phyloP scores from a whole-genome alignment of 768 basidiomycete genomes.

The Amanita thiersii region DNA sequence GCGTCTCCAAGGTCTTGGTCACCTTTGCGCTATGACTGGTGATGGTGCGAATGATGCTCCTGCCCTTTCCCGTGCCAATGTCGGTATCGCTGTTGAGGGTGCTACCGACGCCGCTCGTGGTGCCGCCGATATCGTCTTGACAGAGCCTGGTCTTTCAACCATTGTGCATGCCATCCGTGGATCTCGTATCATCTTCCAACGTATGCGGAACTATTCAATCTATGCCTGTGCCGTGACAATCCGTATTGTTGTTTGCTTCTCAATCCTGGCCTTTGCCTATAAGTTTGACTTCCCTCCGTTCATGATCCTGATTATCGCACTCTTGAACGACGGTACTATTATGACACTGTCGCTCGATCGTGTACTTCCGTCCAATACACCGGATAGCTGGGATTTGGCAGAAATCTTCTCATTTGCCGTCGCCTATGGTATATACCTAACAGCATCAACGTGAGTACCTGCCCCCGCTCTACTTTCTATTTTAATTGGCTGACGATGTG shows the following conservation, averaged over 20 bases:
- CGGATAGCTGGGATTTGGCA: conserved; percentile 92
- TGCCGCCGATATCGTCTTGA: conserved; percentile 96
- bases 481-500: conserved; percentile 5
- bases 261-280: conserved; percentile 92
- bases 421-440: conserved; percentile 92
- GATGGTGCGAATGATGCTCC: conserved; percentile 99
- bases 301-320: conserved; percentile 97
- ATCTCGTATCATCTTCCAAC: conserved; percentile 98
- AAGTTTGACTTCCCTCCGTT: conserved; percentile 99
- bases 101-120: conserved; percentile 98
- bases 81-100: conserved; percentile 99
- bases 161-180: conserved; percentile 98
- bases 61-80: conserved; percentile 95
- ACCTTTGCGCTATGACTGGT: conserved; percentile 98
- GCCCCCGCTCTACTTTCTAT: conserved; percentile 4
- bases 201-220: conserved; percentile 99
- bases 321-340: conserved; percentile 97
- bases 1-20: conserved; percentile 92
- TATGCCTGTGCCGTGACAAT: conserved; percentile 94
- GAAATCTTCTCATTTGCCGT: conserved; percentile 96
- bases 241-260: conserved; percentile 97
- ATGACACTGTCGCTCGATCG: conserved; percentile 97
- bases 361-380: conserved; percentile 86
- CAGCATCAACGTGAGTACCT: conserved; percentile 72
- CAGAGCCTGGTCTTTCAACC: conserved; percentile 97